Evolutionary conservation across 306 rosid species (phyloP), one percentile per base, ranked within the genome.

Genomic region (Oemleria cerasiformis): DNA sequence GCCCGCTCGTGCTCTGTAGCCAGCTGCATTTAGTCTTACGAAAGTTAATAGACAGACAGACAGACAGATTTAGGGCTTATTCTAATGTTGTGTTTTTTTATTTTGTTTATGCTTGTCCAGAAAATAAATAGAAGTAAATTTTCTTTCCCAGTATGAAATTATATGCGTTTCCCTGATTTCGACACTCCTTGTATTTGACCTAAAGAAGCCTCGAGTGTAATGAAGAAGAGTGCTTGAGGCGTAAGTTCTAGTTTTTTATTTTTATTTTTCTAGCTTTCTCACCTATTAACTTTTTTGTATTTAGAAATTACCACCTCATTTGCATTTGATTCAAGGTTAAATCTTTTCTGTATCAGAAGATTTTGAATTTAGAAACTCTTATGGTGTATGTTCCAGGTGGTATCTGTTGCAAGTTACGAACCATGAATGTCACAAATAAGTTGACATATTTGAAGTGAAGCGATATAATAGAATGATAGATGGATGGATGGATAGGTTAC

Each of bases 1-100:
- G 86, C 48, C 92, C 9, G 15, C 69, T 64, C 84, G 70, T 45
- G 57, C 56, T 40, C 74, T 68, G 0, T 86, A 88, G 88, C 51
- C 43, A 63, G 36, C 36, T 30, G 64, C 55, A 40, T 68, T 58
- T 56, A 51, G 68, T 55, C 50, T 58, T 16, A 41, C 14, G 54
- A 17, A 20, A 65, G 38, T 51, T 75, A 56, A 45, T 45, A n/a
- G n/a, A n/a, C n/a, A n/a, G n/a, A n/a, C n/a, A n/a, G n/a, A n/a
- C n/a, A n/a, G 75, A 45, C 57, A 48, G 58, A 72, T 67, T 41
- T 59, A 66, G 70, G 82, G 75, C 71, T 30, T 19, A 49, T 50
- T 49, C 36, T 58, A 40, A 65, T 55, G 64, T 72, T 21, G 45
- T 41, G 47, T 20, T 64, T 64, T 72, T 65, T 45, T 70, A 41